Evolutionary conservation across 1,284 basidiomycete genomes (phyloP).

Genomic region (Sanghuangporus baumii): DNA sequence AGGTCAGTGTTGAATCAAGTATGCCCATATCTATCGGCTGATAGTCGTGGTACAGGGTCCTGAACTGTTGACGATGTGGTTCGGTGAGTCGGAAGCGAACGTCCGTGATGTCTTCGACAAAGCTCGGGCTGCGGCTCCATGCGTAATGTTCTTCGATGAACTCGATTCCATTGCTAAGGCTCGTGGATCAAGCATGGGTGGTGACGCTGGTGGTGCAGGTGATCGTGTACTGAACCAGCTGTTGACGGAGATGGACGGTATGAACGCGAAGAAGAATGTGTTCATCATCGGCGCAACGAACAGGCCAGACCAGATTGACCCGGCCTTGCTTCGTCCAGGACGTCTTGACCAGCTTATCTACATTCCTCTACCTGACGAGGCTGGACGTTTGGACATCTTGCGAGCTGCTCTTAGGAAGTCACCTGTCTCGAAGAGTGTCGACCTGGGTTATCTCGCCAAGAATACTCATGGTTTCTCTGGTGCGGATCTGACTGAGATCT

Average conservation of each 20-base stretch:
- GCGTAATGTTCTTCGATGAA: conserved; percentile 99
- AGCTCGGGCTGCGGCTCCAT: conserved; percentile 96
- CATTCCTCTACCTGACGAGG: conserved; percentile 92
- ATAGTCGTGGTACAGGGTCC: conserved; percentile 62
- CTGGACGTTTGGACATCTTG: conserved; percentile 88
- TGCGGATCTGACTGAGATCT: conserved; percentile 98
- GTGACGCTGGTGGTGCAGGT: conserved; percentile 91
- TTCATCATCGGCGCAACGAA: conserved; percentile 99
- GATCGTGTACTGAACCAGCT: conserved; percentile 98
- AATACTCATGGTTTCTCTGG: conserved; percentile 97
- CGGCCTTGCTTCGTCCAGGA: conserved; percentile 95
- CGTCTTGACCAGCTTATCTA: conserved; percentile 96
- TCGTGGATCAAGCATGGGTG: conserved; percentile 71
- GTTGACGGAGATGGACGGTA: conserved; percentile 99
- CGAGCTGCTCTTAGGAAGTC: conserved; percentile 90
- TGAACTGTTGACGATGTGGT: conserved; percentile 99
- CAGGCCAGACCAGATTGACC: conserved; percentile 98
- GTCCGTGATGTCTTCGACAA: conserved; percentile 99
- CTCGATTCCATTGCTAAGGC: conserved; percentile 98
- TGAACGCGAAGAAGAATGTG: conserved; percentile 99
- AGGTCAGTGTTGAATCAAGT: conserved; percentile 38
- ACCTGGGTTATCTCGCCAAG: conserved; percentile 87
- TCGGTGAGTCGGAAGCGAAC: conserved; percentile 99
- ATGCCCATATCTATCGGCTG: background rate
- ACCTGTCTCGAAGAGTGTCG: conserved; percentile 82